phyloP scores from a whole-genome alignment of 192 early-diverging fungal genomes.

The Funneliformis geosporum region DNA sequence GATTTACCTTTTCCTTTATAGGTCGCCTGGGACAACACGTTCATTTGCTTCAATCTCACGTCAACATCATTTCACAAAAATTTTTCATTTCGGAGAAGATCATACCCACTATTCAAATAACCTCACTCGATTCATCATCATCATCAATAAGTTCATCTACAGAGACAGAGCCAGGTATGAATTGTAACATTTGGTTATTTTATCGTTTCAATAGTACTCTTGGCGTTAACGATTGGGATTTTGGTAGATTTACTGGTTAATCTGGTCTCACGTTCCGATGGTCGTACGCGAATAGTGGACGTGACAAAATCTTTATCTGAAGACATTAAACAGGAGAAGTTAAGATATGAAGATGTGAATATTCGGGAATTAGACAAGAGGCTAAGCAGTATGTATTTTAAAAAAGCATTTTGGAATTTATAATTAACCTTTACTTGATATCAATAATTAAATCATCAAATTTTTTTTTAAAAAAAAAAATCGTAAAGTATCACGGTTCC shows the following conservation, averaged over 20 bases:
- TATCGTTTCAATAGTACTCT: not conserved
- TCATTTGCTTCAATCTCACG: conserved; percentile 16
- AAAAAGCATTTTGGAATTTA: not conserved
- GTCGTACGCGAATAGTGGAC: conserved; percentile 13
- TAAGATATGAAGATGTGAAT: conserved; percentile 16
- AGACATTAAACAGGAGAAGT: conserved; percentile 6
- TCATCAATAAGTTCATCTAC: not conserved
- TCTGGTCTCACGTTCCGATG: conserved; percentile 24
- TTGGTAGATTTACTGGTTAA: conserved; percentile 23
- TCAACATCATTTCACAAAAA: not conserved
- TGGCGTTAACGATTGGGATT: not conserved
- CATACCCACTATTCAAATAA: conserved; percentile 8
- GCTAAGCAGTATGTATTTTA: conserved; percentile 12
- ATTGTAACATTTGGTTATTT: not conserved
- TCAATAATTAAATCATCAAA: not conserved
- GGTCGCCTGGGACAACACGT: conserved; percentile 2
- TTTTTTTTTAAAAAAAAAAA: not conserved
- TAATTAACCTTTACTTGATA: not conserved
- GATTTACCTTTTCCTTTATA: not conserved
- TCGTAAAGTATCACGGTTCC: conserved; percentile 28
- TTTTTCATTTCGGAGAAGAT: conserved; percentile 16
- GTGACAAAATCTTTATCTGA: conserved; percentile 11
- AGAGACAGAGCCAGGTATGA: conserved; percentile 15
- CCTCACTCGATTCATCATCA: not conserved
- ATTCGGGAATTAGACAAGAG: conserved; percentile 11